Conservation (phyloP, 164 flowering plant species). For the Aristolochia californica region DNA sequence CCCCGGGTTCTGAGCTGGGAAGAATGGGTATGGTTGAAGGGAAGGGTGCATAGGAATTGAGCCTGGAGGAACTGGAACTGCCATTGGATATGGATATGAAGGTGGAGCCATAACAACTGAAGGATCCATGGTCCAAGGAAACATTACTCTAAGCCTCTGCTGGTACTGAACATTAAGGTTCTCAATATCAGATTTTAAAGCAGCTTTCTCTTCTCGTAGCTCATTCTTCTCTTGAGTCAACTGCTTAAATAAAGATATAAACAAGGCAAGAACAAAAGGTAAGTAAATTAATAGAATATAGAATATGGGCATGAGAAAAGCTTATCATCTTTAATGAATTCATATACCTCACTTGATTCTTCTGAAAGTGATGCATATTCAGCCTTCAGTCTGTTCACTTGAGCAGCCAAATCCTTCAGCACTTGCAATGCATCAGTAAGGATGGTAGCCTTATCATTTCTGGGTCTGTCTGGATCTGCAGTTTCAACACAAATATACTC, state of each 20-base stretch:
- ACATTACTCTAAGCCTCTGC: conserved; percentile 59
- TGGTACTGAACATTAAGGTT: conserved; percentile 67
- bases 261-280: neutral
- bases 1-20: conserved; percentile 32
- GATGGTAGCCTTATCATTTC: conserved; percentile 89
- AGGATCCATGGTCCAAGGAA: conserved; percentile 79
- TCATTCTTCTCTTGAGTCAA: conserved; percentile 90
- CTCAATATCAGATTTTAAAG: conserved; percentile 73
- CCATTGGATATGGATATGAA: conserved; percentile 62
- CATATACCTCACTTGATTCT: conserved; percentile 83
- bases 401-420: conserved; percentile 75
- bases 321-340: neutral
- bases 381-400: conserved; percentile 68
- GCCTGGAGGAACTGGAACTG: conserved; percentile 55
- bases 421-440: conserved; percentile 71
- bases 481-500: neutral
- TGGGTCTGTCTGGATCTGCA: conserved; percentile 93
- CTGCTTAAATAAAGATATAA: conserved; percentile 24
- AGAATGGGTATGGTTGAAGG: conserved; percentile 69
- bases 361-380: conserved; percentile 60
- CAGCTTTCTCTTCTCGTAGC: conserved; percentile 83
- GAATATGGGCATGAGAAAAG: conserved; percentile 2
- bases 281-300: neutral
- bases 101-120: conserved; percentile 71
- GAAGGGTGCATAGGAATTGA: conserved; percentile 79